A percentile compares a stretch with the other conserved stretches of the same genome.
Conservation (phyloP, 495 filamentous ascomycete genomes). For the Podospora didyma region DNA sequence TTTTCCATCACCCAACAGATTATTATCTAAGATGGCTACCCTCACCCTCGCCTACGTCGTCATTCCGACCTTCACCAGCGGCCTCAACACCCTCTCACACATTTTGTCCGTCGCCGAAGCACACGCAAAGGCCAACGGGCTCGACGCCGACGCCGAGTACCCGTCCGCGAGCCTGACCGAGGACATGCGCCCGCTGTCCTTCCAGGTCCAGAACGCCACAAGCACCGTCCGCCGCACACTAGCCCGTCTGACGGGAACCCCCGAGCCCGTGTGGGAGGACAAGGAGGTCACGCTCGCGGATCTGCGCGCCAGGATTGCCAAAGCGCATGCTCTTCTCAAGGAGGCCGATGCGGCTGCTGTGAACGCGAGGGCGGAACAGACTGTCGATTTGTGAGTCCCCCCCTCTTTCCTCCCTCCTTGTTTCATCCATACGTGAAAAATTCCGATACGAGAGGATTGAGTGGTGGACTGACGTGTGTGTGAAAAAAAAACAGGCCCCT, state of each 20-base stretch:
- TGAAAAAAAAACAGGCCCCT: slow-evolving; percentile 5
- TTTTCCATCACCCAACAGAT: neutral
- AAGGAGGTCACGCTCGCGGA: slow-evolving; percentile 21
- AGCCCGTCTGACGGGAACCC: slow-evolving; percentile 10
- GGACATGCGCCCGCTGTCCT: slow-evolving; percentile 47
- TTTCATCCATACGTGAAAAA: too few relatives aligned
- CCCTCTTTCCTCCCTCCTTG: neutral
- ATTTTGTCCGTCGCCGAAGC: slow-evolving; percentile 27
- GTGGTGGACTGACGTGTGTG: too few relatives aligned
- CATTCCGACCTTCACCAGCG: slow-evolving; percentile 24
- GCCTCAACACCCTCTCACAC: slow-evolving; percentile 21
- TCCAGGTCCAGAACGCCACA: slow-evolving; percentile 41
- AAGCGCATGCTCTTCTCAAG: slow-evolving; percentile 22
- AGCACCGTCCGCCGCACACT: slow-evolving; percentile 23
- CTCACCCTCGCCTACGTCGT: slow-evolving; percentile 26
- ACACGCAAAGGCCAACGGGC: slow-evolving; percentile 14
- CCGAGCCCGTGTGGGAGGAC: slow-evolving; percentile 10
- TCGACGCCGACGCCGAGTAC: slow-evolving; percentile 19
- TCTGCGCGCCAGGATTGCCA: slow-evolving; percentile 17
- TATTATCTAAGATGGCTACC: slow-evolving; percentile 12
- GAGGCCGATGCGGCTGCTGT: slow-evolving; percentile 33
- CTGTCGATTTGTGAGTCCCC: slow-evolving; percentile 20
- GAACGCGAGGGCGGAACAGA: slow-evolving; percentile 28
- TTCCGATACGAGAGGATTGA: too few relatives aligned
- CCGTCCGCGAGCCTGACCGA: slow-evolving; percentile 28